Evolutionary conservation across 2,329 filamentous ascomycete genomes (phyloP).

Genomic region (Torrubiellomyces zombiae): DNA sequence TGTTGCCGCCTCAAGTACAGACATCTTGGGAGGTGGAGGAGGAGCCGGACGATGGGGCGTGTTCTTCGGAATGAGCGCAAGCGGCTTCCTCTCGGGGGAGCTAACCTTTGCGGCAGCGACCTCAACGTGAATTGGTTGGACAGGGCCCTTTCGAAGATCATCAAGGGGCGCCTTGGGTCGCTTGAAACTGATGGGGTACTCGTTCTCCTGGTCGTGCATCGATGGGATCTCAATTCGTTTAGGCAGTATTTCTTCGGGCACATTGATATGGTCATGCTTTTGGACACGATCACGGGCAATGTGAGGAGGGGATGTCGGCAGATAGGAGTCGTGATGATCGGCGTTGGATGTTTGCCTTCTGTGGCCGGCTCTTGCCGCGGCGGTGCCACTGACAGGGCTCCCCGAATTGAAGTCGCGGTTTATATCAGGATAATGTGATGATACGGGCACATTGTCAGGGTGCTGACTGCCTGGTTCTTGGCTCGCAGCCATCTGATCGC

Average conservation of each 20-base stretch:
- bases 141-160: conserved; percentile 38
- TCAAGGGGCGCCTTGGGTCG: conserved; percentile 35
- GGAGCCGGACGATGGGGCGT: conserved; percentile 67
- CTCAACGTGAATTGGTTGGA: conserved; percentile 31
- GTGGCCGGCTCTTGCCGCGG: conserved; percentile 23
- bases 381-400: conserved; percentile 37
- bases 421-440: conserved; percentile 26
- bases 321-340: conserved; percentile 16
- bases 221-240: conserved; percentile 40
- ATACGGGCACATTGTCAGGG: conserved; percentile 20
- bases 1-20: conserved; percentile 80
- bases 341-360: conserved; percentile 22
- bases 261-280: conserved; percentile 7
- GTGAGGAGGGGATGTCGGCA: conserved; percentile 15
- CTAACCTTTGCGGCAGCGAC: conserved; percentile 18
- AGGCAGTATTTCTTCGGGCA: conserved; percentile 6
- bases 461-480: conserved; percentile 26
- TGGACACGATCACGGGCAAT: conserved; percentile 8
- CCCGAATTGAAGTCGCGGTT: conserved; percentile 37
- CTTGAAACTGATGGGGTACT: conserved; percentile 54
- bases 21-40: conserved; percentile 89
- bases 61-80: conserved; percentile 38
- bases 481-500: conserved; percentile 20
- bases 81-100: conserved; percentile 39
- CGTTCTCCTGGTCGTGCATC: conserved; percentile 69